These are phyloP conservation scores for Thielaviopsis euricoi DNA, from an alignment of 2,329 filamentous ascomycete species.

Conservation along the genomic window DNA sequence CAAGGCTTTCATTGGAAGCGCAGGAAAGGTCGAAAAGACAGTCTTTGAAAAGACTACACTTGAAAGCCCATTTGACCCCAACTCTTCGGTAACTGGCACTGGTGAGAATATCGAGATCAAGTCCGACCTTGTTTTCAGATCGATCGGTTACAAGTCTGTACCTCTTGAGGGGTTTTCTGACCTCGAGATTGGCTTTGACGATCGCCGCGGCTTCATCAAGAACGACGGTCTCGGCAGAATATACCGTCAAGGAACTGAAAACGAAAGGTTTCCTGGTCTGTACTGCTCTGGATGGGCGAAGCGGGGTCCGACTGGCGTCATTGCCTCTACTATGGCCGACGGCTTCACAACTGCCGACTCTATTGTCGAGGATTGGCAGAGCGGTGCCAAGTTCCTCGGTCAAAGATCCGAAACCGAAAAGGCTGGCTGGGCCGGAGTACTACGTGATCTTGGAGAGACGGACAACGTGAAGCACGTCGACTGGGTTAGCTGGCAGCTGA, in stretches of 20 bases:
- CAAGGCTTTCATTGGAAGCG: conserved; percentile 42
- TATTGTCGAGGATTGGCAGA: conserved; percentile 60
- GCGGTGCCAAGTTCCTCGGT: conserved; percentile 24
- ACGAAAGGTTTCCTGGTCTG: conserved; percentile 42
- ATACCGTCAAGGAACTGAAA: conserved; percentile 15
- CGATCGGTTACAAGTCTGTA: conserved; percentile 84
- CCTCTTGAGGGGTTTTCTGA: conserved; percentile 58
- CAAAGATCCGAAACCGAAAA: conserved; percentile 9
- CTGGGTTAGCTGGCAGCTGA: conserved; percentile 74
- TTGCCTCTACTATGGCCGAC: conserved; percentile 89
- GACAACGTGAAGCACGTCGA: conserved; percentile 33
- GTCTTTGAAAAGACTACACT: conserved; percentile 49
- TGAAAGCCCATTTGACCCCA: conserved; percentile 35
- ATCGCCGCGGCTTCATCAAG: conserved; percentile 54
- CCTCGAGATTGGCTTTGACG: conserved; percentile 64
- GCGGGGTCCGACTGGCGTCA: conserved; percentile 83
- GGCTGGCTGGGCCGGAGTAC: conserved; percentile 63
- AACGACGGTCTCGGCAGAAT: conserved; percentile 73
- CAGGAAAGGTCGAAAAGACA: conserved; percentile 42
- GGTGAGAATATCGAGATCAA: conserved; percentile 36
- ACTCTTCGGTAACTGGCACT: conserved; percentile 30
- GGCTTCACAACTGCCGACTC: conserved; percentile 80
- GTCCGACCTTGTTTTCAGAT: conserved; percentile 66
- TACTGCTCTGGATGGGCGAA: conserved; percentile 98
- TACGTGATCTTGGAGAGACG: conserved; percentile 25